Evolutionary conservation across 495 filamentous ascomycete genomes (phyloP).

Genomic region (Choiromyces venosus): DNA sequence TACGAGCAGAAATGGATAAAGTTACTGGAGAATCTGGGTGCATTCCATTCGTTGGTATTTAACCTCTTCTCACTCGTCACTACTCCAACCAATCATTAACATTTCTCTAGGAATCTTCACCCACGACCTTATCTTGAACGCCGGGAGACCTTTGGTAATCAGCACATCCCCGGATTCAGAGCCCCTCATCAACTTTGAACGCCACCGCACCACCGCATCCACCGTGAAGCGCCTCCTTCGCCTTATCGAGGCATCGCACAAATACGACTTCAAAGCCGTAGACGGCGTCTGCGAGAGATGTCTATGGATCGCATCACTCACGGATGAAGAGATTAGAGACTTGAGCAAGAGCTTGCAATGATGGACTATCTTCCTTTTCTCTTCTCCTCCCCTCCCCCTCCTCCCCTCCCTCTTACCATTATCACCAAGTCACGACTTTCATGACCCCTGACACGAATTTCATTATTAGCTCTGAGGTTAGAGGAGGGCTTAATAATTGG

Average conservation of each 20-base stretch:
- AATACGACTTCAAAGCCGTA: conserved; percentile 78
- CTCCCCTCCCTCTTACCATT: not conserved
- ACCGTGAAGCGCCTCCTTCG: conserved; percentile 90
- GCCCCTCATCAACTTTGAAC: conserved; percentile 89
- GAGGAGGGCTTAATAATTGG: not conserved
- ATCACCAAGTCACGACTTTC: conserved; percentile 8
- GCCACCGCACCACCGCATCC: conserved; percentile 79
- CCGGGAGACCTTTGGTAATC: conserved; percentile 73
- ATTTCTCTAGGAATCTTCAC: conserved; percentile 64
- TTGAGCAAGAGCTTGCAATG: conserved; percentile 55
- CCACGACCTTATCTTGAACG: conserved; percentile 94
- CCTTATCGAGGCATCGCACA: conserved; percentile 83
- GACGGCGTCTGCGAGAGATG: conserved; percentile 84
- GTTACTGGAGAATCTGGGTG: conserved; percentile 71
- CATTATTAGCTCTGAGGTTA: not conserved
- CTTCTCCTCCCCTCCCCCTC: not conserved
- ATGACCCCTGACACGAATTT: conserved; percentile 6
- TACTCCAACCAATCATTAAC: not conserved
- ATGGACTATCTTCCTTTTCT: conserved; percentile 18
- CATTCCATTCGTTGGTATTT: conserved; percentile 88
- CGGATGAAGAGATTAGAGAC: conserved; percentile 71
- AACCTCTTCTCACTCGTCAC: not conserved
- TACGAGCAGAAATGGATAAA: conserved; percentile 87
- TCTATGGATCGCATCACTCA: conserved; percentile 87
- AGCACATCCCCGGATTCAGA: conserved; percentile 59